A percentile compares a stretch with the other conserved stretches of the same genome.
Evolutionary conservation across 192 early-diverging fungal species (phyloP).

Genomic region (Gryganskiella cystojenkinii): DNA sequence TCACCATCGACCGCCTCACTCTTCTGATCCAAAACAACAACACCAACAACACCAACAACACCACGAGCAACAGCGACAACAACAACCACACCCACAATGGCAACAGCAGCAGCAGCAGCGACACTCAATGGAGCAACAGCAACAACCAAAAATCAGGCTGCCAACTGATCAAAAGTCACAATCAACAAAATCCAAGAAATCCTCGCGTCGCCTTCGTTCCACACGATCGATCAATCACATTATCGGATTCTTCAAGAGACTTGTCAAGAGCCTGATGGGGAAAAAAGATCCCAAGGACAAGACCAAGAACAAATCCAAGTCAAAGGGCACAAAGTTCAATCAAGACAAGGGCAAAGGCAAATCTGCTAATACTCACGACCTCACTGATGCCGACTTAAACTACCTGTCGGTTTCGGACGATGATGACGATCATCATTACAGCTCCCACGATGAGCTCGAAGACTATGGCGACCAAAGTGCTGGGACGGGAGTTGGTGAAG

Average conservation of each 20-base stretch:
- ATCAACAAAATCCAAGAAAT: background rate
- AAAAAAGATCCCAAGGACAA: background rate
- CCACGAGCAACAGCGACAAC: background rate
- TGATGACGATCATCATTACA: background rate
- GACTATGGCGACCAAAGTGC: no score
- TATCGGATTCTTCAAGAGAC: constrained; percentile 2
- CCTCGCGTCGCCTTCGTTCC: background rate
- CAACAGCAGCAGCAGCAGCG: background rate
- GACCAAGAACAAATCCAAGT: background rate
- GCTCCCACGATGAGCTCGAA: no score
- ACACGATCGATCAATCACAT: constrained; percentile 6
- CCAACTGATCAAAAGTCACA: background rate
- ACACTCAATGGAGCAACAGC: background rate
- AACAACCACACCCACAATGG: background rate
- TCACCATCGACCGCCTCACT: background rate
- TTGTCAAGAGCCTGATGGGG: constrained; percentile 2
- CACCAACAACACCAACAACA: background rate
- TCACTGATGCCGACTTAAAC: background rate
- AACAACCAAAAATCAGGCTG: background rate
- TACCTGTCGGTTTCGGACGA: constrained; percentile 5
- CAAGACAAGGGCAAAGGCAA: background rate
- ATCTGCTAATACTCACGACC: background rate
- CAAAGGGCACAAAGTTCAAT: background rate
- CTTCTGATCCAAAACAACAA: background rate
- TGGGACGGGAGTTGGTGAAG: background rate